Percentiles rank a stretch among this genome's conserved stretches.
These are phyloP conservation scores for Arthrobotrys pseudoclavata DNA, from an alignment of 2,329 filamentous ascomycete species.

Conservation along the genomic window DNA sequence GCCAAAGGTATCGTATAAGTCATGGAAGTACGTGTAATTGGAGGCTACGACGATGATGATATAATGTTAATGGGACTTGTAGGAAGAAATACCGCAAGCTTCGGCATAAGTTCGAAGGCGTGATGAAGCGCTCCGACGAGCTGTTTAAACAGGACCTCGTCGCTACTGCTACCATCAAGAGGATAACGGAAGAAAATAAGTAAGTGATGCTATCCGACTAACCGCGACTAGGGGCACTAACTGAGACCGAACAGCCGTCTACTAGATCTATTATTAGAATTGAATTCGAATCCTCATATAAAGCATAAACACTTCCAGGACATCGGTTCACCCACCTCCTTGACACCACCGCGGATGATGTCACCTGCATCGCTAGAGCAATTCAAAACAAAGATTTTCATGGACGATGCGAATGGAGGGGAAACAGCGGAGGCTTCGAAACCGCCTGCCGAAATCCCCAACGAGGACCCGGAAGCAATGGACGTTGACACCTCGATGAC, in stretches of 20 bases:
- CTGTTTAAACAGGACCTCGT: conserved; percentile 85
- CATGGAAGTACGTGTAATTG: conserved; percentile 65
- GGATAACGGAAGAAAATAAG: conserved; percentile 93
- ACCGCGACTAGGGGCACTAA: conserved; percentile 24
- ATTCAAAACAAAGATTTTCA: conserved; percentile 54
- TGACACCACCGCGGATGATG: conserved; percentile 67
- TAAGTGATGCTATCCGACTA: conserved; percentile 68
- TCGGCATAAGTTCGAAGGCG: conserved; percentile 81
- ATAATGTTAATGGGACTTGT: conserved; percentile 66
- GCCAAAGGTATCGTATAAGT: conserved; percentile 65
- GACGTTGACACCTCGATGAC: conserved; percentile 39
- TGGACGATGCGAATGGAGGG: conserved; percentile 58
- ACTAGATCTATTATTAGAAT: conserved; percentile 86
- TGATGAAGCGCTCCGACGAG: conserved; percentile 83
- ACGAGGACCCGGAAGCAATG: conserved; percentile 46
- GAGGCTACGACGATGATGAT: conserved; percentile 66
- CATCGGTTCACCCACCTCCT: conserved; percentile 69
- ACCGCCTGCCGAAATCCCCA: neutral
- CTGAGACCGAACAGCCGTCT: conserved; percentile 75
- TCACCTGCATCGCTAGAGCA: conserved; percentile 63
- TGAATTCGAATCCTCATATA: conserved; percentile 87
- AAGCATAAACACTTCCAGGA: conserved; percentile 81
- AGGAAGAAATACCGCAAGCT: conserved; percentile 96
- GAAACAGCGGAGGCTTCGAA: conserved; percentile 21
- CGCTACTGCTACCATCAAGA: conserved; percentile 82